Evolutionary conservation across 306 rosid species (phyloP).

Genomic region (Rosa persica): DNA sequence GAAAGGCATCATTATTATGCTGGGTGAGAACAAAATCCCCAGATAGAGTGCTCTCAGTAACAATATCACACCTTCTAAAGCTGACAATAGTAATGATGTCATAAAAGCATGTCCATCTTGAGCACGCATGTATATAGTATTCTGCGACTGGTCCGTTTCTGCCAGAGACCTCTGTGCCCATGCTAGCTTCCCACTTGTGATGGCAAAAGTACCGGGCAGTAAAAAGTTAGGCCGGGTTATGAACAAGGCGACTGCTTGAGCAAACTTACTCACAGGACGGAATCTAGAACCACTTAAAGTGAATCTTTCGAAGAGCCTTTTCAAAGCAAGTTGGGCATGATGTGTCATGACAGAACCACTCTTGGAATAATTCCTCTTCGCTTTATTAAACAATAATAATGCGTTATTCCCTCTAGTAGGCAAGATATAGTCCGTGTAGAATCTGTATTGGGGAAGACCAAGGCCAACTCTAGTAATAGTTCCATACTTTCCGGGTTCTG

Average conservation of each 20-base stretch:
- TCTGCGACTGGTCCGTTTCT: constrained; percentile 52
- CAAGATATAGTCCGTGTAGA: constrained; percentile 42
- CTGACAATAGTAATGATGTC: constrained; percentile 47
- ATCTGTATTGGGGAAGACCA: constrained; percentile 44
- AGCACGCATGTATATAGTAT: constrained; percentile 61
- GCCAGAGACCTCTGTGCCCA: constrained; percentile 57
- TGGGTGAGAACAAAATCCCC: constrained; percentile 79
- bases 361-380: constrained; percentile 36
- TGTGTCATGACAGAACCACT: constrained; percentile 42
- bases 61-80: constrained; percentile 63
- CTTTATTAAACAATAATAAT: constrained; percentile 36
- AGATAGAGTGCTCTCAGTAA: constrained; percentile 70
- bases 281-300: constrained; percentile 42
- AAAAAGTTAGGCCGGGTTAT: constrained; percentile 66
- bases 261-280: constrained; percentile 57
- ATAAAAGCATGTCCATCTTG: constrained; percentile 76
- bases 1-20: constrained; percentile 83
- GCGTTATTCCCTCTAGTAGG: constrained; percentile 40
- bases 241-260: constrained; percentile 88
- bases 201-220: constrained; percentile 83
- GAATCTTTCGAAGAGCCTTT: constrained; percentile 51
- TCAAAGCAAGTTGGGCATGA: constrained; percentile 65
- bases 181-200: constrained; percentile 77
- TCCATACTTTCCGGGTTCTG: constrained; percentile 52
- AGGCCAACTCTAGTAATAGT: constrained; percentile 42